A percentile compares a stretch with the other conserved stretches of the same genome.
Conservation (phyloP, 2,329 filamentous ascomycete species). For the Penicillium sp. region DNA sequence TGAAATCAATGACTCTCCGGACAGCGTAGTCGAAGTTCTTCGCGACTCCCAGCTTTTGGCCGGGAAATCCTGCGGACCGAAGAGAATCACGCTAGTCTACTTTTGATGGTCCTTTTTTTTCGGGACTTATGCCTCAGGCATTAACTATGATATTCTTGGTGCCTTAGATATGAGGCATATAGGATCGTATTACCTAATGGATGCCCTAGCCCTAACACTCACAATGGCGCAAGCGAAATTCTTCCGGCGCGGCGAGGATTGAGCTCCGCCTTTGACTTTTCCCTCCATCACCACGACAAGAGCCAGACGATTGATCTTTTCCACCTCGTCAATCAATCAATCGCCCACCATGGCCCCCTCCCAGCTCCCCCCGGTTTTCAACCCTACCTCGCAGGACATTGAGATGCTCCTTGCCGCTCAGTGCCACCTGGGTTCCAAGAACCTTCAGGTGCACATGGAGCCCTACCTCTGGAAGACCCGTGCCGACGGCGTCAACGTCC, state of each 20-base stretch:
- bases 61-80: constrained; percentile 38
- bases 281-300: constrained; percentile 46
- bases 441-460: constrained; percentile 99
- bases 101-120: neutral
- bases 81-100: constrained; percentile 30
- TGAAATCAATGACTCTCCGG: constrained; percentile 15
- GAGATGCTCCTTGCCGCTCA: constrained; percentile 99
- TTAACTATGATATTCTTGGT: fast-evolving
- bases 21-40: constrained; percentile 23
- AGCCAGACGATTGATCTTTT: constrained; percentile 51
- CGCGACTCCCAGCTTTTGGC: constrained; percentile 19
- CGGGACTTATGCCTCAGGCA: constrained; percentile 5
- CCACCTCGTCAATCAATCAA: constrained; percentile 49
- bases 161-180: no score
- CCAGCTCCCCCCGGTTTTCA: constrained; percentile 93
- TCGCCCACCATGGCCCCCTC: constrained; percentile 87
- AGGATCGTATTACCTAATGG: no score
- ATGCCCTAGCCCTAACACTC: constrained; percentile 45
- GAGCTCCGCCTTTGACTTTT: constrained; percentile 36
- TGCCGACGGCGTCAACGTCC: constrained; percentile 95
- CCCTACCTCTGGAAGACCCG: constrained; percentile 99
- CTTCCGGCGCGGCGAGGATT: constrained; percentile 32
- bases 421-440: constrained; percentile 97
- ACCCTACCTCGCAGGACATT: constrained; percentile 97
- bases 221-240: constrained; percentile 46